These are phyloP conservation scores for Pseudomassariella vexata DNA, from an alignment of 2,329 filamentous ascomycete species.

Conservation along the genomic window DNA sequence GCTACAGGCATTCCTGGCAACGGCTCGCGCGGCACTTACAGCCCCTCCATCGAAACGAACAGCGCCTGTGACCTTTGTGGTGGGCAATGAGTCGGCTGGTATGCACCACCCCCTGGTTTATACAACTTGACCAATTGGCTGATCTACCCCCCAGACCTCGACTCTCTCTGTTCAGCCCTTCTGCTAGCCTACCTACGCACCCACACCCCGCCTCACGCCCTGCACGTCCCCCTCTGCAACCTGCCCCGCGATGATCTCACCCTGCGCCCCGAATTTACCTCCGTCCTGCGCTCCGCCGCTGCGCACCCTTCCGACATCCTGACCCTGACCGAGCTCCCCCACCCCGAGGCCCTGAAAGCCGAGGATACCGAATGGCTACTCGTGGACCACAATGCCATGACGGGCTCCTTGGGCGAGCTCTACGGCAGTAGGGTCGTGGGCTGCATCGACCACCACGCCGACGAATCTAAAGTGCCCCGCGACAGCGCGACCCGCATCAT, in stretches of 20 bases:
- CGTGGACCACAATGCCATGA: conserved; percentile 74
- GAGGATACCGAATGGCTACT: conserved; percentile 63
- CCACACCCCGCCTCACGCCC: conserved; percentile 42
- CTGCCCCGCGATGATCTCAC: conserved; percentile 61
- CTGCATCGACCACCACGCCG: conserved; percentile 74
- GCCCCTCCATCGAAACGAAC: conserved; percentile 36
- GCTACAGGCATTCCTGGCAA: conserved; percentile 44
- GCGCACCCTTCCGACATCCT: conserved; percentile 58
- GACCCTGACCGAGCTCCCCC: conserved; percentile 53
- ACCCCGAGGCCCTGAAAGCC: conserved; percentile 33
- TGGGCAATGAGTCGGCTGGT: conserved; percentile 66
- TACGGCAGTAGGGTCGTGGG: conserved; percentile 52
- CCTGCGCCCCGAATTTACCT: conserved; percentile 67
- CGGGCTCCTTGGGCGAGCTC: conserved; percentile 50
- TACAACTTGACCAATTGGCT: too few relatives aligned
- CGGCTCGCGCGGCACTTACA: conserved; percentile 41
- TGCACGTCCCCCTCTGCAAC: conserved; percentile 71
- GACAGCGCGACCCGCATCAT: conserved; percentile 53
- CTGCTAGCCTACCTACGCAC: conserved; percentile 70
- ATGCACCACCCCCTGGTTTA: too few relatives aligned
- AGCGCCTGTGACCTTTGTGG: conserved; percentile 52
- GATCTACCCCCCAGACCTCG: conserved; percentile 53
- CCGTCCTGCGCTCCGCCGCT: conserved; percentile 56
- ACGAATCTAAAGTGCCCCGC: conserved; percentile 52
- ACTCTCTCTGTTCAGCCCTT: conserved; percentile 71